Conservation (phyloP, 306 rosid species). For the Begonia peltatifolia region DNA sequence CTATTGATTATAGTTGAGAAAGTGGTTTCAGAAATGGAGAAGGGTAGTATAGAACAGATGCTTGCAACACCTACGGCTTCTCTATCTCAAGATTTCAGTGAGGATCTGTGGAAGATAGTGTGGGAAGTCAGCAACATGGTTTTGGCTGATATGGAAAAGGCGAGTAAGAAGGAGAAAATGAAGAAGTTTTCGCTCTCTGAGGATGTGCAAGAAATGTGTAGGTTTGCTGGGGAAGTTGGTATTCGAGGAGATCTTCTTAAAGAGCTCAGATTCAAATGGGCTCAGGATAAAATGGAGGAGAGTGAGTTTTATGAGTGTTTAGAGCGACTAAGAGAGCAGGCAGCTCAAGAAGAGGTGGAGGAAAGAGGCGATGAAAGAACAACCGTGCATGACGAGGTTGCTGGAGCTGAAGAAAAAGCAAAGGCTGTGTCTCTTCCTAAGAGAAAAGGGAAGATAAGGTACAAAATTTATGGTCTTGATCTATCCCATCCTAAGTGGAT, state of each 20-base stretch:
- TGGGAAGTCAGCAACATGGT: conserved; percentile 85
- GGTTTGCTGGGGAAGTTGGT: conserved; percentile 84
- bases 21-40: conserved; percentile 56
- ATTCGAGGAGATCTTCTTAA: conserved; percentile 72
- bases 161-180: conserved; percentile 62
- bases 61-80: conserved; percentile 7
- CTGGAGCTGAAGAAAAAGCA: conserved; percentile 18
- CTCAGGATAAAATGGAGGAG: conserved; percentile 80
- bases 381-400: conserved; percentile 10
- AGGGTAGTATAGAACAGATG: conserved; percentile 22
- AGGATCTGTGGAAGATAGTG: conserved; percentile 81
- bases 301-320: conserved; percentile 52
- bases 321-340: conserved; percentile 38
- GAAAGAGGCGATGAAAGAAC: conserved; percentile 6
- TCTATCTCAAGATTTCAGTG: conserved; percentile 47
- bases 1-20: conserved; percentile 39
- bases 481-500: conserved; percentile 73
- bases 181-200: conserved; percentile 59
- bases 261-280: conserved; percentile 92
- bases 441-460: conserved; percentile 66
- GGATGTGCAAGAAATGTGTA: conserved; percentile 74
- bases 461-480: conserved; percentile 76
- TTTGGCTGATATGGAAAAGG: conserved; percentile 66
- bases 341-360: conserved; percentile 12
- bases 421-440: conserved; percentile 55